Evolutionary conservation across 345 rosid species (phyloP).

Genomic region (Bruguiera sexangula): DNA sequence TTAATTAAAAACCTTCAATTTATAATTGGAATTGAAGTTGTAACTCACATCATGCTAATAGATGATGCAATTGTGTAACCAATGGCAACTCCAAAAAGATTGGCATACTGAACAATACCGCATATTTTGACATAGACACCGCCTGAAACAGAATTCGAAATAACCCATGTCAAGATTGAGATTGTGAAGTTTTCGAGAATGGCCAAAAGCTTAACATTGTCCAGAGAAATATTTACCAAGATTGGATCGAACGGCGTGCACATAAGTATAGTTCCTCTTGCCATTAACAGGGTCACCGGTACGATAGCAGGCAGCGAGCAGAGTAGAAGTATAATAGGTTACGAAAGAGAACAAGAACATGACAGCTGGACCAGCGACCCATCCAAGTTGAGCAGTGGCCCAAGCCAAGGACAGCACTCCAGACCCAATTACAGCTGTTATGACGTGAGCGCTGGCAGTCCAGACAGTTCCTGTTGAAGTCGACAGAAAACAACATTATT

Average conservation of each 20-base stretch:
- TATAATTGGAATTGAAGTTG: neutral
- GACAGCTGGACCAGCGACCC: slow-evolving; percentile 67
- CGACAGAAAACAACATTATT: neutral
- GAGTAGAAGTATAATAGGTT: slow-evolving; percentile 62
- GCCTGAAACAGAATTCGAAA: slow-evolving; percentile 35
- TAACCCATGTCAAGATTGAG: neutral
- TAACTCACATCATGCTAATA: slow-evolving; percentile 61
- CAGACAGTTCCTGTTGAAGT: slow-evolving; percentile 47
- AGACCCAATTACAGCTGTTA: slow-evolving; percentile 81
- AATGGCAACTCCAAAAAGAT: slow-evolving; percentile 60
- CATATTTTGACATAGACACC: slow-evolving; percentile 64
- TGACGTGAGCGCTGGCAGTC: slow-evolving; percentile 78
- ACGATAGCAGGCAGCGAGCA: slow-evolving; percentile 62
- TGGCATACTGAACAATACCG: slow-evolving; percentile 62
- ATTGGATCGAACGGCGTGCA: slow-evolving; percentile 57
- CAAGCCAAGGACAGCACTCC: slow-evolving; percentile 77
- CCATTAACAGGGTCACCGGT: slow-evolving; percentile 57
- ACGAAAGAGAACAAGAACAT: slow-evolving; percentile 67
- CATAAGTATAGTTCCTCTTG: slow-evolving; percentile 71
- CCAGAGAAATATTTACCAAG: slow-evolving; percentile 41
- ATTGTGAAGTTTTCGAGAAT: neutral
- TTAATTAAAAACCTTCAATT: neutral
- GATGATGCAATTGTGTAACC: slow-evolving; percentile 87
- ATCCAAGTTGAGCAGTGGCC: slow-evolving; percentile 74
- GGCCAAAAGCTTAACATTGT: neutral